A percentile compares a stretch with the other conserved stretches of the same genome.
phyloP scores from a whole-genome alignment of 805 yeast genomes.

The Starmerella floris region DNA sequence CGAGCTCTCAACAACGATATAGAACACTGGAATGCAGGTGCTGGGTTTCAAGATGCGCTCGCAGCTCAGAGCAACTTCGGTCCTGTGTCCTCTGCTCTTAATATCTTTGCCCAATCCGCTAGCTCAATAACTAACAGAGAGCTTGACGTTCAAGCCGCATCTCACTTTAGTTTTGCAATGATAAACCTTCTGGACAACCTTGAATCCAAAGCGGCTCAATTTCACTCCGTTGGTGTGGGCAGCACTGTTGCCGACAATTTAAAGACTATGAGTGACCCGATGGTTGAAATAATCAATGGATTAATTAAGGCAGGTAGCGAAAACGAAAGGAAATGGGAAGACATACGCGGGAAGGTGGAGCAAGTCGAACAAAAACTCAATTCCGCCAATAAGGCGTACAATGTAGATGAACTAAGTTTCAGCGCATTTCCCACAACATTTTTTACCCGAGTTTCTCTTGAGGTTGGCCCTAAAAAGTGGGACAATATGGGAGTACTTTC shows the following conservation, averaged over 20 bases:
- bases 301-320: constrained; percentile 14
- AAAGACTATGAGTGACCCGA: constrained; percentile 16
- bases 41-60: constrained; percentile 22
- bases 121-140: constrained; percentile 7
- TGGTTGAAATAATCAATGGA: constrained; percentile 17
- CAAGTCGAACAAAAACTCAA: constrained; percentile 10
- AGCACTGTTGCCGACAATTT: constrained; percentile 20
- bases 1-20: background rate
- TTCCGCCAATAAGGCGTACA: constrained; percentile 17
- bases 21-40: background rate
- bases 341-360: background rate
- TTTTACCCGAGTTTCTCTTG: too few relatives aligned
- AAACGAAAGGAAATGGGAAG: constrained; percentile 11
- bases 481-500: too few relatives aligned
- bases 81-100: constrained; percentile 15
- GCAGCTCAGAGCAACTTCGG: constrained; percentile 22
- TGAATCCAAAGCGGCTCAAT: constrained; percentile 20
- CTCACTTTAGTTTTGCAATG: constrained; percentile 14
- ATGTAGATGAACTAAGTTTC: background rate
- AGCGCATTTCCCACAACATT: background rate
- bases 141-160: constrained; percentile 11
- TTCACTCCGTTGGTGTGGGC: constrained; percentile 19
- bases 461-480: too few relatives aligned
- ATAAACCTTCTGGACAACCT: constrained; percentile 18
- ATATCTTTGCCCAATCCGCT: background rate